A percentile compares a stretch with the other conserved stretches of the same genome.
These are phyloP conservation scores for Venturia asperata DNA, from an alignment of 2,329 filamentous ascomycete species.

Conservation along the genomic window DNA sequence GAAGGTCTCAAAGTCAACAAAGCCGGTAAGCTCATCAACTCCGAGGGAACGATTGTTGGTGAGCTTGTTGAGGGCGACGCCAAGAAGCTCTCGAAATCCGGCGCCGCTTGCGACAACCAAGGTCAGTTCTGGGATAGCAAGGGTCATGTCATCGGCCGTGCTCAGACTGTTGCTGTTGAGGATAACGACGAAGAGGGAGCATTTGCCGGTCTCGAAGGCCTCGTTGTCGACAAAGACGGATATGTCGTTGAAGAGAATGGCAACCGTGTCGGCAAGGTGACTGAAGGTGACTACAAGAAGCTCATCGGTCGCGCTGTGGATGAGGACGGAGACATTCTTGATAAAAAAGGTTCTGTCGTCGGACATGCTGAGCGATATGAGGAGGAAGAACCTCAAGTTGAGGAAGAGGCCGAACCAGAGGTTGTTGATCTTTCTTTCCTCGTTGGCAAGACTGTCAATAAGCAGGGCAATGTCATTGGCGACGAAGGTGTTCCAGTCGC, in stretches of 20 bases:
- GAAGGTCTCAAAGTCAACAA: constrained; percentile 46
- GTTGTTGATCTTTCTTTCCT: constrained; percentile 45
- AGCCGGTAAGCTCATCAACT: constrained; percentile 43
- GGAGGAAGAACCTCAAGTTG: constrained; percentile 45
- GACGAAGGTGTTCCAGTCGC: constrained; percentile 48
- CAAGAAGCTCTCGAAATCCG: constrained; percentile 47
- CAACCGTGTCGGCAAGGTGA: constrained; percentile 43
- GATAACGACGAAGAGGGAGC: constrained; percentile 42
- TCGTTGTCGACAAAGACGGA: constrained; percentile 44
- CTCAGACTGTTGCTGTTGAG: constrained; percentile 41
- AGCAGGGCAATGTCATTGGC: constrained; percentile 51
- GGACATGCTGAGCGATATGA: constrained; percentile 50
- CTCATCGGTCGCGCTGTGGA: constrained; percentile 44
- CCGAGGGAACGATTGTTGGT: constrained; percentile 41
- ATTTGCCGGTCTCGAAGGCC: constrained; percentile 45
- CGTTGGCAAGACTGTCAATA: constrained; percentile 50
- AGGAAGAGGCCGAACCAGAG: constrained; percentile 30
- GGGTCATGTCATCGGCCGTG: constrained; percentile 45
- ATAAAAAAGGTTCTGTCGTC: constrained; percentile 47
- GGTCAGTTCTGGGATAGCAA: constrained; percentile 50
- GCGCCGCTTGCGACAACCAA: constrained; percentile 38
- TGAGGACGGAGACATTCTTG: constrained; percentile 47
- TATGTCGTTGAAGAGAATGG: constrained; percentile 45
- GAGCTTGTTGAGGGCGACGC: constrained; percentile 45
- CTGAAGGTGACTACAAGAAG: constrained; percentile 46